phyloP scores from a whole-genome alignment of 2,329 filamentous ascomycete species.

The Venturia pyrina region DNA sequence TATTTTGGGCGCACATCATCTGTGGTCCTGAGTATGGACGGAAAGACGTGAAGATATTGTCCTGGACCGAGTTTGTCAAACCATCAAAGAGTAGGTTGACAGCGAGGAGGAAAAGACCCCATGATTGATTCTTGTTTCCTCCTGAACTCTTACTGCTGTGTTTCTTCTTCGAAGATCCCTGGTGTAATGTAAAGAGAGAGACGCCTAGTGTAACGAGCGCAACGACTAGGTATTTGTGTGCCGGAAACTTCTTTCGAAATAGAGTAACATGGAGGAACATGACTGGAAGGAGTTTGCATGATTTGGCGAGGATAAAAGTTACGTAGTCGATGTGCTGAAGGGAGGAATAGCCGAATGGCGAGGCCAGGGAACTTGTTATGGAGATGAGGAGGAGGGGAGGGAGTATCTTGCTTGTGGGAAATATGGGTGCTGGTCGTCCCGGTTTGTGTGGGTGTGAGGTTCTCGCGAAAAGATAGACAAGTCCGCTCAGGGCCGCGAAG shows the following conservation, averaged over 20 bases:
- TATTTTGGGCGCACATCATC: constrained; percentile 99
- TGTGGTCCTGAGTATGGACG: constrained; percentile 80
- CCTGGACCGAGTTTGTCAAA: constrained; percentile 91
- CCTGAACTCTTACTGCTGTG: constrained; percentile 38
- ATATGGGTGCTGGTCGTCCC: constrained; percentile 47
- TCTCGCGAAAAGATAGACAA: constrained; percentile 61
- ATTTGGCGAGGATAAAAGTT: constrained; percentile 94
- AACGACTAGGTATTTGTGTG: constrained; percentile 95
- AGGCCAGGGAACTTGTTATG: constrained; percentile 76
- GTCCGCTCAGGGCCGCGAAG: constrained; percentile 75
- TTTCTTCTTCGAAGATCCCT: constrained; percentile 35
- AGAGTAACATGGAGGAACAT: constrained; percentile 94
- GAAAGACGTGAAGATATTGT: constrained; percentile 76
- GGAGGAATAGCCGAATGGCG: constrained; percentile 90
- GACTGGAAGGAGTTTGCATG: constrained; percentile 96
- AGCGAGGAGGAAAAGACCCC: constrained; percentile 72
- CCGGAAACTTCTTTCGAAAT: constrained; percentile 78
- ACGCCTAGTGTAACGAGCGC: constrained; percentile 84
- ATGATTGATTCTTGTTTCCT: constrained; percentile 41
- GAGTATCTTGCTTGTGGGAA: constrained; percentile 67
- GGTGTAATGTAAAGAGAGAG: constrained; percentile 86
- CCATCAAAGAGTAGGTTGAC: constrained; percentile 95
- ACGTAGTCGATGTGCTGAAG: constrained; percentile 95
- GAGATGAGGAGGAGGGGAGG: constrained; percentile 74
- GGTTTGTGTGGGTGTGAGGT: constrained; percentile 39